phyloP scores from a whole-genome alignment of 768 basidiomycete genomes.

The Hygrophorus pudorinus region DNA sequence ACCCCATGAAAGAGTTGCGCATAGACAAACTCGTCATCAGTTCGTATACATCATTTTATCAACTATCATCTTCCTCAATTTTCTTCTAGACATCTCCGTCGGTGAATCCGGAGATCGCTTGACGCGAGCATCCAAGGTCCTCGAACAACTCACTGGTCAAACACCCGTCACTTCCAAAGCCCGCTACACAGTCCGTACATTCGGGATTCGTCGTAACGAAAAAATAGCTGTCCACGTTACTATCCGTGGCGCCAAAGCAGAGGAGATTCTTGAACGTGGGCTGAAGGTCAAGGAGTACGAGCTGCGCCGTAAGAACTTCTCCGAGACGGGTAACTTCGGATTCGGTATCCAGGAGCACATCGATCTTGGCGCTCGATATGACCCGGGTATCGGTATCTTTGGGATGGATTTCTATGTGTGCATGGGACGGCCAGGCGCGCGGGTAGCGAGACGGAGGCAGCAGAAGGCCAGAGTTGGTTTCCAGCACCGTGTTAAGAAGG shows the following conservation, averaged over 20 bases:
- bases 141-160: conserved; percentile 99
- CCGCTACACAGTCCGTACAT: conserved; percentile 97
- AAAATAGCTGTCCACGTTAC: conserved; percentile 99
- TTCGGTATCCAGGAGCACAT: conserved; percentile 99
- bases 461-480: conserved; percentile 82
- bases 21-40: conserved; percentile 99
- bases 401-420: conserved; percentile 99
- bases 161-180: conserved; percentile 99
- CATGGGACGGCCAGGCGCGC: conserved; percentile 92
- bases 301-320: conserved; percentile 93
- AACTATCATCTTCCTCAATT: conserved; percentile 7
- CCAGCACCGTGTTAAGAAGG: conserved; percentile 86
- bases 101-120: conserved; percentile 99
- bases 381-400: conserved; percentile 97
- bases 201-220: conserved; percentile 99
- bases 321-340: conserved; percentile 98
- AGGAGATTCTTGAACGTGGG: conserved; percentile 98
- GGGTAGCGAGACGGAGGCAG: conserved; percentile 86
- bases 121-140: conserved; percentile 97
- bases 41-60: conserved; percentile 37
- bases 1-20: conserved; percentile 92
- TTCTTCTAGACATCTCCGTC: conserved; percentile 86
- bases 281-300: conserved; percentile 99
- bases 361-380: conserved; percentile 97
- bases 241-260: conserved; percentile 98